A percentile compares a stretch with the other conserved stretches of the same genome.
Conservation (phyloP, 2,329 filamentous ascomycete species). For the Stachybotrys chlorohalonatus region DNA sequence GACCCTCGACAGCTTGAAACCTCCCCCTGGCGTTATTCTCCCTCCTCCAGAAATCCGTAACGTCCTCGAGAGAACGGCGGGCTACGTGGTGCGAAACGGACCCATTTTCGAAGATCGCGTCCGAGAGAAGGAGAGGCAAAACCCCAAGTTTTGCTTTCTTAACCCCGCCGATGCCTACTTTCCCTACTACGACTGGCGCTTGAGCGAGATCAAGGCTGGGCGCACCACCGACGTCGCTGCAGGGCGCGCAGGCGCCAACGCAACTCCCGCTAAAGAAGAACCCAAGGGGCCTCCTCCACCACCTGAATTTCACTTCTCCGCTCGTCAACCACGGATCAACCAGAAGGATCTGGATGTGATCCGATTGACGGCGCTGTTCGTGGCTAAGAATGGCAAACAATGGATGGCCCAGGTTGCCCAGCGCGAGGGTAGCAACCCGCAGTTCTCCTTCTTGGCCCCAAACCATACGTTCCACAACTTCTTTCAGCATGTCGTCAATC, state of each 20-base stretch:
- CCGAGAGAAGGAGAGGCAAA: slow-evolving; percentile 71
- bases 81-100: slow-evolving; percentile 69
- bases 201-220: slow-evolving; percentile 76
- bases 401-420: slow-evolving; percentile 89
- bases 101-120: slow-evolving; percentile 72
- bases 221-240: slow-evolving; percentile 71
- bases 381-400: slow-evolving; percentile 82
- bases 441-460: slow-evolving; percentile 92
- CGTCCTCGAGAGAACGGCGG: slow-evolving; percentile 87
- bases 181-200: slow-evolving; percentile 82
- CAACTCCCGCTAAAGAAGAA: slow-evolving; percentile 42
- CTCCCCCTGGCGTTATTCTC: slow-evolving; percentile 74
- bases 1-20: slow-evolving; percentile 59
- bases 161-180: slow-evolving; percentile 74
- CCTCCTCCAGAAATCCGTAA: slow-evolving; percentile 82
- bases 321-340: slow-evolving; percentile 94
- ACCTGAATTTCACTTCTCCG: slow-evolving; percentile 83
- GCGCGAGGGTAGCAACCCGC: slow-evolving; percentile 79
- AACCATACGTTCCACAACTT: slow-evolving; percentile 96
- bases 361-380: slow-evolving; percentile 76
- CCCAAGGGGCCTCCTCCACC: slow-evolving; percentile 79
- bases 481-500: slow-evolving; percentile 85
- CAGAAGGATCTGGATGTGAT: slow-evolving; percentile 78
- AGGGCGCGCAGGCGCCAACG: slow-evolving; percentile 59
- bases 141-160: slow-evolving; percentile 89